phyloP scores from a whole-genome alignment of 2,329 filamentous ascomycete species.

The Clarireedia monteithiana region DNA sequence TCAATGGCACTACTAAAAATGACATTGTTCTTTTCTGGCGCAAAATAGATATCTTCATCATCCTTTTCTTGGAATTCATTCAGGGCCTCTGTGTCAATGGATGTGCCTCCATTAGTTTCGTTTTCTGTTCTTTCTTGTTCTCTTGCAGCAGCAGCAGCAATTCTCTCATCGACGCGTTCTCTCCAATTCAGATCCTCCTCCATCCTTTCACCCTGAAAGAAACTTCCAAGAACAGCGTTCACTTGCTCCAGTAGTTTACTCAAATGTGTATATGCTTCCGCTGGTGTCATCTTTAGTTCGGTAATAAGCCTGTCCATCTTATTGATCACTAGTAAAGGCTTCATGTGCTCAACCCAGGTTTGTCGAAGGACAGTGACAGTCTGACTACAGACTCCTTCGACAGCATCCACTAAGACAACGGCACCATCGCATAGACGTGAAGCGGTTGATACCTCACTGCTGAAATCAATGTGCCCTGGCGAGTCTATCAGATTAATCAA shows the following conservation, averaged over 20 bases:
- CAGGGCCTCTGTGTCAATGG: slow-evolving; percentile 46
- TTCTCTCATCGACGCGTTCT: slow-evolving; percentile 81
- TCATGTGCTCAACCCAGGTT: slow-evolving; percentile 91
- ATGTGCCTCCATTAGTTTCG: slow-evolving; percentile 26
- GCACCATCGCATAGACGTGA: slow-evolving; percentile 92
- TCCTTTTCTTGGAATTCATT: slow-evolving; percentile 80
- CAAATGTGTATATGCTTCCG: slow-evolving; percentile 82
- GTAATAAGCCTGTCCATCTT: slow-evolving; percentile 95
- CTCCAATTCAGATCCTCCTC: slow-evolving; percentile 96
- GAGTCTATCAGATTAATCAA: slow-evolving; percentile 97
- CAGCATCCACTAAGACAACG: slow-evolving; percentile 88
- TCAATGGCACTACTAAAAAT: slow-evolving; percentile 97
- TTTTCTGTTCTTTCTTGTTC: slow-evolving; percentile 39
- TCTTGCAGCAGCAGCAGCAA: slow-evolving; percentile 62
- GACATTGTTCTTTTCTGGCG: slow-evolving; percentile 96
- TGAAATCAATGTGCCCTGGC: slow-evolving; percentile 97
- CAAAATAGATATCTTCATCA: slow-evolving; percentile 96
- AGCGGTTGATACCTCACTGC: slow-evolving; percentile 93
- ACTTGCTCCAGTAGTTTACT: slow-evolving; percentile 89
- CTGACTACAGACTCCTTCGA: slow-evolving; percentile 97
- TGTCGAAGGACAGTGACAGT: slow-evolving; percentile 95
- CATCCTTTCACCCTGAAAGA: slow-evolving; percentile 97
- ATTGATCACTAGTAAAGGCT: slow-evolving; percentile 91
- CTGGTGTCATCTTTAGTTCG: slow-evolving; percentile 87
- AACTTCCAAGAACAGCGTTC: slow-evolving; percentile 93